phyloP scores from a whole-genome alignment of 176 grass and related monocot species.

The Musa schizocarpa region DNA sequence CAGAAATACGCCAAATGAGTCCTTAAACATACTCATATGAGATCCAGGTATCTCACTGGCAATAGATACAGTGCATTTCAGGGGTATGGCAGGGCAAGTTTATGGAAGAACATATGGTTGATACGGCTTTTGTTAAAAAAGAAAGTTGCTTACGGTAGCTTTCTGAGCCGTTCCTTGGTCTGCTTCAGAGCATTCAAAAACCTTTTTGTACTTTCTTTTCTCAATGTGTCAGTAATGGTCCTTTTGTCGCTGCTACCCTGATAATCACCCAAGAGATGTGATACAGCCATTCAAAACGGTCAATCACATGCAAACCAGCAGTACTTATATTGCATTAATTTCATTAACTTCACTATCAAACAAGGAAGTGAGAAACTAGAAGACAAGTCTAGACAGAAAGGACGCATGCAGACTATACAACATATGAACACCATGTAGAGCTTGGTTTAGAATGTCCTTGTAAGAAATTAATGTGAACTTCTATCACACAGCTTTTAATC shows the following conservation, averaged over 20 bases:
- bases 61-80: not conserved
- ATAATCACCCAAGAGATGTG: not conserved
- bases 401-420: not conserved
- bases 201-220: constrained; percentile 56
- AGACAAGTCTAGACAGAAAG: not conserved
- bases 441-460: no score
- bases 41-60: no score
- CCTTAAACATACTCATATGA: no score
- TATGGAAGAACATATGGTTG: not conserved
- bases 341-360: not conserved
- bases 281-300: no score
- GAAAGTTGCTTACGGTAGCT: constrained; percentile 38
- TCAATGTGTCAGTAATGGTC: constrained; percentile 57
- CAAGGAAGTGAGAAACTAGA: not conserved
- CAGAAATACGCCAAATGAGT: no score
- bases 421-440: no score
- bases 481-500: no score
- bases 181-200: constrained; percentile 47
- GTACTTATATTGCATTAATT: no score
- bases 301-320: no score
- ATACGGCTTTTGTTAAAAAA: not conserved
- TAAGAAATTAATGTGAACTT: no score
- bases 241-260: constrained; percentile 57
- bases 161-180: constrained; percentile 42
- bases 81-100: not conserved